Conservation (phyloP, 2,329 filamentous ascomycete species). For the Claviceps paspali region DNA sequence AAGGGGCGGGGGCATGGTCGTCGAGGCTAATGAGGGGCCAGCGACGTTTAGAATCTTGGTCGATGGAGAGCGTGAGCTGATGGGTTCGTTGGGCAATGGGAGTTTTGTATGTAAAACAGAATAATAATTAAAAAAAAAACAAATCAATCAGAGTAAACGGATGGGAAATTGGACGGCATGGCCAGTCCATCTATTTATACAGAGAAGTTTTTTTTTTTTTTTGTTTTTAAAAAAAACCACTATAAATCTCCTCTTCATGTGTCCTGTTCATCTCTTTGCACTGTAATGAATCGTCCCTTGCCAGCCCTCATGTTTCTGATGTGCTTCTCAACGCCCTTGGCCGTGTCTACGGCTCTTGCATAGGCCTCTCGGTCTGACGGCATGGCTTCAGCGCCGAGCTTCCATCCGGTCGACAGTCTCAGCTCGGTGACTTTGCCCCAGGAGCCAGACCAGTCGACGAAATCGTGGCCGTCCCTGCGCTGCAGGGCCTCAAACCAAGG, state of each 20-base stretch:
- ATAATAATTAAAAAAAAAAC: too few species aligned
- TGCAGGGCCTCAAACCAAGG: constrained; percentile 38
- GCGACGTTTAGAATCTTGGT: constrained; percentile 31
- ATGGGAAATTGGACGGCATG: too few species aligned
- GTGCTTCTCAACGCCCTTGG: constrained; percentile 29
- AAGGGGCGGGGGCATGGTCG: constrained; percentile 52
- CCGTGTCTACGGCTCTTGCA: constrained; percentile 22
- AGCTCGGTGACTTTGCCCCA: constrained; percentile 38
- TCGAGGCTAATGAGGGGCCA: constrained; percentile 34
- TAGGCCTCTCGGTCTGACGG: constrained; percentile 18
- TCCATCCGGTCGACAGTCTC: constrained; percentile 30
- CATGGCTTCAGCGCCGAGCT: constrained; percentile 17
- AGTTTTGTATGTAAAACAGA: too few species aligned
- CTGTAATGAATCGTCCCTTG: constrained; percentile 31
- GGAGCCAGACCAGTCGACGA: constrained; percentile 36
- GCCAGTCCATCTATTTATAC: too few species aligned
- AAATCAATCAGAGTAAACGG: too few species aligned
- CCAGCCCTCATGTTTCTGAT: constrained; percentile 31
- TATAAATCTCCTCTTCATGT: too few species aligned
- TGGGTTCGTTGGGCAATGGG: background rate
- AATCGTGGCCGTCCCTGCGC: constrained; percentile 26
- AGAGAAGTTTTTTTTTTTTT: too few species aligned
- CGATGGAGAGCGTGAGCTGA: constrained; percentile 12
- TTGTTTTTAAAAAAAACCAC: too few species aligned
- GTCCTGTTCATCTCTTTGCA: constrained; percentile 25